phyloP scores from a whole-genome alignment of 75 land plant genomes.

The Adiantum capillusveneris region DNA sequence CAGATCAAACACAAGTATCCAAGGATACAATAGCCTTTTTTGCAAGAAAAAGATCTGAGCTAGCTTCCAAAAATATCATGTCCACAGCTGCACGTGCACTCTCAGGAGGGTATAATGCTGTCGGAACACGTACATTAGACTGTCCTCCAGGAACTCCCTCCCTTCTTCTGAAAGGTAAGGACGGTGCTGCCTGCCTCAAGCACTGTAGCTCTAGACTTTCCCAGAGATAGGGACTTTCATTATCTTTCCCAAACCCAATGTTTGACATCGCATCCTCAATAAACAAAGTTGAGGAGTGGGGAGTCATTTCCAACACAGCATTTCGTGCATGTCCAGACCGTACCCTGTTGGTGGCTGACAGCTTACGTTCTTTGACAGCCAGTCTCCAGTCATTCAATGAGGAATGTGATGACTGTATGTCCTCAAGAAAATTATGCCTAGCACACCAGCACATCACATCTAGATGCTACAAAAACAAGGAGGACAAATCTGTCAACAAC shows the following conservation, averaged over 20 bases:
- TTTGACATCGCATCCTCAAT: conserved; percentile 89
- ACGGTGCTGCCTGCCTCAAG: conserved; percentile 33
- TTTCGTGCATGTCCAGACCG: conserved; percentile 43
- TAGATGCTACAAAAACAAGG: conserved; percentile 52
- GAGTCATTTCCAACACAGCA: conserved; percentile 5
- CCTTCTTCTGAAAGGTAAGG: not conserved
- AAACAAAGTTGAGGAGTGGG: conserved; percentile 44
- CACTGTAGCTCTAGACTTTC: conserved; percentile 28
- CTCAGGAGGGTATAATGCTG: conserved; percentile 63
- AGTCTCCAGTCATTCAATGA: conserved; percentile 48
- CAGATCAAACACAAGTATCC: too few species aligned
- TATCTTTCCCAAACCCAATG: conserved; percentile 45
- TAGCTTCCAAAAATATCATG: conserved; percentile 71
- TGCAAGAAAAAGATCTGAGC: conserved; percentile 77
- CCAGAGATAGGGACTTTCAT: conserved; percentile 9
- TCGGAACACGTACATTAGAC: not conserved
- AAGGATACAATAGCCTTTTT: conserved; percentile 98
- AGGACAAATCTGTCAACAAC: too few species aligned
- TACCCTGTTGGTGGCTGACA: conserved; percentile 54
- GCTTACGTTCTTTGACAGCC: conserved; percentile 48
- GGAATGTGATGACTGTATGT: conserved; percentile 39
- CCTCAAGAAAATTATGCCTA: conserved; percentile 64
- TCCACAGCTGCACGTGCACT: conserved; percentile 70
- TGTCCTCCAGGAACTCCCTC: conserved; percentile 10
- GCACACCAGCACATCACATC: conserved; percentile 91